Evolutionary conservation across 768 basidiomycete genomes (phyloP), one percentile per base, ranked within the genome.

Genomic region (Austroboletus festivus): DNA sequence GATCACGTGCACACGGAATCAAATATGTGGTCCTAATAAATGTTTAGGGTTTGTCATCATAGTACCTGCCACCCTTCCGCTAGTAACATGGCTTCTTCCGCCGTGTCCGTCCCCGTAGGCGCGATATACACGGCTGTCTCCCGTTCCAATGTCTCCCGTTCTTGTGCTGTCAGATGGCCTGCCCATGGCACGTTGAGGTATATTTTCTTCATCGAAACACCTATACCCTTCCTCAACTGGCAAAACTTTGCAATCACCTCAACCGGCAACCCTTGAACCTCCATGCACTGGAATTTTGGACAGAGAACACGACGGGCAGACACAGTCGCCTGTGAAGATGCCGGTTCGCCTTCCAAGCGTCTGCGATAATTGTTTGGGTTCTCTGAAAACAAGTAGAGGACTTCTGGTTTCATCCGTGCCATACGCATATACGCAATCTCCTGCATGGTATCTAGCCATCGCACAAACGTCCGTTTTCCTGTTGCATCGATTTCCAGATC

Each of bases 371-470:
- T 33, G 55, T 54, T 35, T 4, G 73, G 70, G 50, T 78, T 69
- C 43, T 68, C 64, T 42, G 75, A 66, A 57, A 86, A 80, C n/a
- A 73, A 54, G 3, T 76, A 66, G 43, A 84, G 70, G 38, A 83
- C 59, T 19, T 65, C 55, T 26, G 60, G 47, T 39, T 68, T 68
- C 33, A 80, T 61, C 38, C 70, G 69, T n/a, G 76, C 71, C 20
- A 83, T 56, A 19, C 80, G 75, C 24, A 80, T 64, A 57, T 75
- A 81, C 35, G 57, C 65, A 19, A 87, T 57, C 22, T 70, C 61
- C 10, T 83, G 83, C 75, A 86, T 80, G 19, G 82, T 77, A 41
- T 75, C 64, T 24, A 86, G 62, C 75, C 79, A 83, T 33, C 67
- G 70, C 37, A 79, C 65, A 54, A 83, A 59, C 34, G 63, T 46